Percentiles rank a stretch among this genome's conserved stretches.
Evolutionary conservation across 2,329 filamentous ascomycete species (phyloP).

Genomic region (Malbranchea zuffiana): DNA sequence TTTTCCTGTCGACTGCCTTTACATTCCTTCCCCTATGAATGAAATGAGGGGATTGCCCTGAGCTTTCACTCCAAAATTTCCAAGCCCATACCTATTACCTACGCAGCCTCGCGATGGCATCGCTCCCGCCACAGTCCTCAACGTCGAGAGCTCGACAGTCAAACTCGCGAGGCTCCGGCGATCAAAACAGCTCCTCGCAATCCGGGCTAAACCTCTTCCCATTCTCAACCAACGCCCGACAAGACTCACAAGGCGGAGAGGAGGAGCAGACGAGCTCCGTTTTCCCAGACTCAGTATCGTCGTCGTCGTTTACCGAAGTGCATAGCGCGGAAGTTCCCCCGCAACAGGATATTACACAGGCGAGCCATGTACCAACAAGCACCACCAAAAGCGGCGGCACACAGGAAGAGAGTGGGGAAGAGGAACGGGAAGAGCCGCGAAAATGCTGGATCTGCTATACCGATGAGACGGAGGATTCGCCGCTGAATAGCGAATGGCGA

Average conservation of each 20-base stretch:
- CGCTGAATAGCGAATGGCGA: slow-evolving; percentile 58
- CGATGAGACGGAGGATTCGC: slow-evolving; percentile 52
- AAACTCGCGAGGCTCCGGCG: background rate
- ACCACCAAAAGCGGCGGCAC: slow-evolving; percentile 14
- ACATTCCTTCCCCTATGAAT: background rate
- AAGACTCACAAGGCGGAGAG: background rate
- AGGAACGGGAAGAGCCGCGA: slow-evolving; percentile 30
- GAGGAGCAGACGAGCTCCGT: slow-evolving; percentile 15
- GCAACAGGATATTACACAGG: slow-evolving; percentile 2
- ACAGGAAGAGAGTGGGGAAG: too few species aligned
- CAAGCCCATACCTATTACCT: background rate
- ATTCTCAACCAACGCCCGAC: background rate
- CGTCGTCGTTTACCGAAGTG: slow-evolving; percentile 11
- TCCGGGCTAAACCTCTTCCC: background rate
- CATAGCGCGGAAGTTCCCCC: background rate
- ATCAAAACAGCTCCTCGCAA: background rate
- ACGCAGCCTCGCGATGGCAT: slow-evolving; percentile 22
- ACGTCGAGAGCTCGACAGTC: slow-evolving; percentile 21
- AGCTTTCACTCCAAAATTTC: background rate
- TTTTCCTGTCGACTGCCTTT: background rate
- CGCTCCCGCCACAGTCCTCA: slow-evolving; percentile 24
- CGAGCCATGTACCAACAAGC: slow-evolving; percentile 11
- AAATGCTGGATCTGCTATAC: slow-evolving; percentile 62
- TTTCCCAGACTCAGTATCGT: slow-evolving; percentile 19
- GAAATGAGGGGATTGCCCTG: background rate